Percentiles rank a stretch among this genome's conserved stretches.
Evolutionary conservation across 2,329 filamentous ascomycete species (phyloP).

Genomic region (Arthrobotrys conoides): DNA sequence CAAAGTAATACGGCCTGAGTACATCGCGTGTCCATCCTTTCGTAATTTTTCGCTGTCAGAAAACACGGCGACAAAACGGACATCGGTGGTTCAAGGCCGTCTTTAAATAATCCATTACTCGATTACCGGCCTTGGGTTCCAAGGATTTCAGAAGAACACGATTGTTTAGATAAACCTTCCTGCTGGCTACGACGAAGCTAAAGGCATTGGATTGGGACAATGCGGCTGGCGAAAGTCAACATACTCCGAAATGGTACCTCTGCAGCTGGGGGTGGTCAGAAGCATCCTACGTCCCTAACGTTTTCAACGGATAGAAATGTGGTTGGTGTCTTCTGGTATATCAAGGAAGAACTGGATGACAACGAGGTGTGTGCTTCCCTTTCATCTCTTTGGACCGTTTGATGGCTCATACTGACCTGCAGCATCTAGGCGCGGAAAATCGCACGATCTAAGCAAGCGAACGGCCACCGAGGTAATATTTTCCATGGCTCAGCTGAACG

Average conservation of each 20-base stretch:
- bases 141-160: neutral
- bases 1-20: neutral
- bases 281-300: neutral
- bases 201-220: neutral
- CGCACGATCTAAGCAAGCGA: conserved; percentile 44
- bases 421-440: conserved; percentile 43
- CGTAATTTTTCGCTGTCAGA: neutral
- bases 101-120: neutral
- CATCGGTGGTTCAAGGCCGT: neutral
- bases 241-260: conserved; percentile 27
- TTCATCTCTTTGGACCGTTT: neutral
- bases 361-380: conserved; percentile 19
- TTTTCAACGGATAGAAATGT: conserved; percentile 41
- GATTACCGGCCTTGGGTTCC: too few species aligned
- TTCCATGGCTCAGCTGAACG: conserved; percentile 59
- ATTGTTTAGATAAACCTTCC: neutral
- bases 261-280: neutral
- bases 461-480: conserved; percentile 53
- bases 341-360: conserved; percentile 50
- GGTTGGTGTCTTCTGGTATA: conserved; percentile 57
- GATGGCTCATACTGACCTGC: neutral
- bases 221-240: conserved; percentile 53
- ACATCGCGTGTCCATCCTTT: neutral
- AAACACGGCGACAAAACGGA: neutral
- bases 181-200: neutral